These are phyloP conservation scores for Lactarius sanguifluus DNA, from an alignment of 768 basidiomycete genomes.

Conservation along the genomic window DNA sequence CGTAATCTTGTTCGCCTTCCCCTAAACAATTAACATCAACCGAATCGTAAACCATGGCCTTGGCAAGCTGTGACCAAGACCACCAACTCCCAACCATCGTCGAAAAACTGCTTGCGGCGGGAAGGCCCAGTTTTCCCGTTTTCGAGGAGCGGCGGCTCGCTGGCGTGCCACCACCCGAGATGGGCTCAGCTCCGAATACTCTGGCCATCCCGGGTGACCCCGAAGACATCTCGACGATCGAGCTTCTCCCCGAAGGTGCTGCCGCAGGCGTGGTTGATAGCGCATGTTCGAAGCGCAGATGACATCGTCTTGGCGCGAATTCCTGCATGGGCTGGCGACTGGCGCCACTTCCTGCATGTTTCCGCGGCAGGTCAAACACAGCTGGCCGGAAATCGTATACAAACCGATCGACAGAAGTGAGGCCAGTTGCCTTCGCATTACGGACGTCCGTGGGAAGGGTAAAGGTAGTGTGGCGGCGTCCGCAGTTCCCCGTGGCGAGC, in stretches of 20 bases:
- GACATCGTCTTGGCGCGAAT: conserved; percentile 7
- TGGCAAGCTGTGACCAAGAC: not conserved
- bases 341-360: conserved; percentile 13
- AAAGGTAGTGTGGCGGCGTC: conserved; percentile 37
- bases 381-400: conserved; percentile 4
- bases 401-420: not conserved
- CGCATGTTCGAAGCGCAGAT: not conserved
- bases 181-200: not conserved
- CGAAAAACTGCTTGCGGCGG: not conserved
- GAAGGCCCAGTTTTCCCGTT: not conserved
- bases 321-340: conserved; percentile 1
- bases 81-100: not conserved
- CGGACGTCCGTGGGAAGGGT: conserved; percentile 30
- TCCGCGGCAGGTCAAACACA: not conserved
- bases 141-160: conserved; percentile 2
- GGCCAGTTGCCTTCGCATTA: conserved; percentile 9
- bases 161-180: conserved; percentile 4
- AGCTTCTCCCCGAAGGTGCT: not conserved
- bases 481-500: conserved; percentile 35
- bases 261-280: conserved; percentile 5
- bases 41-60: not conserved
- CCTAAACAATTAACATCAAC: not conserved
- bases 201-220: conserved; percentile 4
- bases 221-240: not conserved
- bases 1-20: not conserved